Evolutionary conservation across 2,329 filamentous ascomycete species (phyloP), one percentile per base, ranked within the genome.

Genomic region (Pezicula rhizophila): DNA sequence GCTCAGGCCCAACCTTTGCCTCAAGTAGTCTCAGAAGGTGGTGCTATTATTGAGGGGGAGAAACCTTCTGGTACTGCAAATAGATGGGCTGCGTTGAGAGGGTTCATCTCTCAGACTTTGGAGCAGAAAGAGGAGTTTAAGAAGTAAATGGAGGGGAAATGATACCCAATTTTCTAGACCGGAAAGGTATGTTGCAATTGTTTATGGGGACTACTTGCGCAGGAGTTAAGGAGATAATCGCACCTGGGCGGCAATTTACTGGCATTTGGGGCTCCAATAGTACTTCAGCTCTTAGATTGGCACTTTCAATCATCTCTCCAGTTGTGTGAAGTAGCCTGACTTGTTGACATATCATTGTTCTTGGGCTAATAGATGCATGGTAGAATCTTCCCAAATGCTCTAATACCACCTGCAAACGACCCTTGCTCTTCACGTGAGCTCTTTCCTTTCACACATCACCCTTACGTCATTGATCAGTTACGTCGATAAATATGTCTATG

Each of bases 51-150:
- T 42, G 31, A 46, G 42, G 35, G 15, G 26, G 42, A 48, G 18
- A 42, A 23, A 52, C 38, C 47, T 20, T 54, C 47, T n/a, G 44
- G 69, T 10, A 80, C 76, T 14, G 70, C 78, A 8, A 80, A 75
- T 60, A 74, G 87, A 48, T 96, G 89, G 86, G 86, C 86, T 26
- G 89, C 89, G 14, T 66, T 97, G 66, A 80, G 91, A 59, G 82
- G 76, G 8, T 95, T 92, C 63, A 95, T 96, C 45, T 85, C 87
- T 2, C 78, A 84, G 38, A 96, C 89, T 1, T 89, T 96, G 83
- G 89, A 96, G 70, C 86, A 89, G 67, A 92, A 92, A 59, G 81
- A 85, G 12, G 87, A 85, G 3, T 95, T 95, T 54, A 55, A 53
- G 39, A 57, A 59, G 51, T 51, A 53, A 37, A 52, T 52, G 23